Conservation (phyloP, 495 filamentous ascomycete genomes). For the Daldinia bambusicola region DNA sequence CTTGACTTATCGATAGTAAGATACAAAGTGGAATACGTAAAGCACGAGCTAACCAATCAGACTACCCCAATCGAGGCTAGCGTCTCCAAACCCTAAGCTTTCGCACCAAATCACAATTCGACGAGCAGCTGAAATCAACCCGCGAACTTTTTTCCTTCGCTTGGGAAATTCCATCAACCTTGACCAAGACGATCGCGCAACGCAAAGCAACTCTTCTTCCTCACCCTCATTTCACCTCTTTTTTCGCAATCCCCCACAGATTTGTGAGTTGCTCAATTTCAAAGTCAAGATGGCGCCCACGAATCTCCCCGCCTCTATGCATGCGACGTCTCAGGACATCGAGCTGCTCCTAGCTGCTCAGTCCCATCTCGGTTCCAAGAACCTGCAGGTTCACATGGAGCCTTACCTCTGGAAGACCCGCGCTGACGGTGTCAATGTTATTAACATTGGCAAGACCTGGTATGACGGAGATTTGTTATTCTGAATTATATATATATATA, state of each 20-base stretch:
- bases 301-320: slow-evolving; percentile 89
- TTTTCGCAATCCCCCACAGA: slow-evolving; percentile 48
- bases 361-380: slow-evolving; percentile 97
- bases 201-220: slow-evolving; percentile 54
- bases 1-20: slow-evolving; percentile 20
- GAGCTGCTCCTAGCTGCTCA: slow-evolving; percentile 98
- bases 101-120: slow-evolving; percentile 48
- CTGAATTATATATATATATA: too few species aligned
- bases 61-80: slow-evolving; percentile 31
- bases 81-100: slow-evolving; percentile 42
- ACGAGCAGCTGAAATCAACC: slow-evolving; percentile 30
- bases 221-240: slow-evolving; percentile 62
- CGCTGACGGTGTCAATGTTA: slow-evolving; percentile 95
- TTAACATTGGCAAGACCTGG: slow-evolving; percentile 99
- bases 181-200: slow-evolving; percentile 48
- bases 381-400: slow-evolving; percentile 98
- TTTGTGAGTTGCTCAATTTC: slow-evolving; percentile 49
- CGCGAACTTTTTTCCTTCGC: slow-evolving; percentile 43
- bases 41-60: slow-evolving; percentile 1
- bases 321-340: slow-evolving; percentile 79
- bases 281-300: slow-evolving; percentile 88
- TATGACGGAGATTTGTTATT: slow-evolving; percentile 60
- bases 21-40: too few species aligned
- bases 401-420: slow-evolving; percentile 99
- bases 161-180: slow-evolving; percentile 36